Conservation (phyloP, 169 alveolate genomes). For the Eimeria acervulina region DNA sequence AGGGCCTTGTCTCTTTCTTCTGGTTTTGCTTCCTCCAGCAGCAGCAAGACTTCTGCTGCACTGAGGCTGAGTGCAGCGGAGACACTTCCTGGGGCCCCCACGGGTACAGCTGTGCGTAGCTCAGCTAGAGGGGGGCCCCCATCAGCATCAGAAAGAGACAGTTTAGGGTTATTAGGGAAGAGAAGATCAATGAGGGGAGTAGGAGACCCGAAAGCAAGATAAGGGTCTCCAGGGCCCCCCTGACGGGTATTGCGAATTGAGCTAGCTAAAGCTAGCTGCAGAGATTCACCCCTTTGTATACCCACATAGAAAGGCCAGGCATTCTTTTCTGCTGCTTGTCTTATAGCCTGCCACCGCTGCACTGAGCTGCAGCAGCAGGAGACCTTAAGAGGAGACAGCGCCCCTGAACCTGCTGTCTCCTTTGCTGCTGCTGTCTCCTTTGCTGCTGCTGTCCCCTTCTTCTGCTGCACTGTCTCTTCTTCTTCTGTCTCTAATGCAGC, state of each 20-base stretch:
- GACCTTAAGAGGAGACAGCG: no score
- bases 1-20: slow-evolving; percentile 56
- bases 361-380: slow-evolving; percentile 32
- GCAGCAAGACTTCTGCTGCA: slow-evolving; percentile 7
- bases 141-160: background rate
- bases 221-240: slow-evolving; percentile 59
- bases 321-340: slow-evolving; percentile 22
- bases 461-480: background rate
- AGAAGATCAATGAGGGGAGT: slow-evolving; percentile 13
- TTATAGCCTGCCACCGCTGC: background rate
- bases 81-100: slow-evolving; percentile 54
- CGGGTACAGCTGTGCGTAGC: slow-evolving; percentile 6
- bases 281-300: background rate
- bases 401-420: background rate
- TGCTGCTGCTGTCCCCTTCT: background rate
- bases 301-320: slow-evolving; percentile 54
- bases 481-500: slow-evolving; percentile 10
- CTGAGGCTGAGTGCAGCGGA: slow-evolving; percentile 25
- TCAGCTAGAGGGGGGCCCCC: slow-evolving; percentile 21
- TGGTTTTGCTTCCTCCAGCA: slow-evolving; percentile 18
- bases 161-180: background rate
- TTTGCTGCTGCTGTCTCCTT: no score
- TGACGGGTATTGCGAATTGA: background rate
- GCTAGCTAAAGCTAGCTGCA: slow-evolving; percentile 18
- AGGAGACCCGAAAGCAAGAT: background rate